A percentile compares a stretch with the other conserved stretches of the same genome.
phyloP scores from a whole-genome alignment of 2,329 filamentous ascomycete genomes.

The Cladosporium sp. region DNA sequence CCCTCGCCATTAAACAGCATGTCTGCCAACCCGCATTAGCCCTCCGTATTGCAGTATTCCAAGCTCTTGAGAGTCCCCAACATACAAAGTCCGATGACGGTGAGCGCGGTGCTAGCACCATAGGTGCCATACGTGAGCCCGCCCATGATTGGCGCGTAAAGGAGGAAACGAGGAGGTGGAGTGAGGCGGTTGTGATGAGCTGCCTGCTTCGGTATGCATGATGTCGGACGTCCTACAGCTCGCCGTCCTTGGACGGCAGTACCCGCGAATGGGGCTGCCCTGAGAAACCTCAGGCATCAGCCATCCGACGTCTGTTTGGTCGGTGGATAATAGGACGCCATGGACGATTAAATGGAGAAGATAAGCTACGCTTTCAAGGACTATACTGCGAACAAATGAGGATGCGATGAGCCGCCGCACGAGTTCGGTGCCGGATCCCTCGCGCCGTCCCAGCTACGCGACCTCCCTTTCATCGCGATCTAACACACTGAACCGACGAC shows the following conservation, averaged over 20 bases:
- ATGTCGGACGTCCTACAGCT: slow-evolving; percentile 3
- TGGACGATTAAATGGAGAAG: neutral
- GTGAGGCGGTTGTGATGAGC: slow-evolving; percentile 11
- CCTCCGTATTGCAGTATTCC: slow-evolving; percentile 5
- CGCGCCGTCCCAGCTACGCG: slow-evolving; percentile 26
- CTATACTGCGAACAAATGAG: slow-evolving; percentile 7
- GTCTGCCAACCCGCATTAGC: slow-evolving; percentile 52
- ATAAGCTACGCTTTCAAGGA: neutral
- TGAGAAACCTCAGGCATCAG: neutral
- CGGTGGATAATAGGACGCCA: neutral
- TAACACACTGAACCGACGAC: slow-evolving; percentile 58
- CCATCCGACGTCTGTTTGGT: neutral
- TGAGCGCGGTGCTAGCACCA: slow-evolving; percentile 29
- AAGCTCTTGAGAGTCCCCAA: slow-evolving; percentile 1
- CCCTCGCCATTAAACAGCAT: slow-evolving; percentile 98
- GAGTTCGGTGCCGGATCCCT: slow-evolving; percentile 21
- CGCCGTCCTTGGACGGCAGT: neutral
- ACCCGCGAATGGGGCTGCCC: too few relatives aligned
- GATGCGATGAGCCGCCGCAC: slow-evolving; percentile 42
- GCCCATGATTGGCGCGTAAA: slow-evolving; percentile 21
- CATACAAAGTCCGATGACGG: slow-evolving; percentile 34
- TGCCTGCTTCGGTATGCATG: slow-evolving; percentile 1
- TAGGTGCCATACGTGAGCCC: slow-evolving; percentile 32
- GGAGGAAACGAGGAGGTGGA: neutral
- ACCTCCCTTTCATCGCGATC: slow-evolving; percentile 37